These are phyloP conservation scores for Coemansia sp. DNA, from an alignment of 192 early-diverging fungal species.

Conservation along the genomic window DNA sequence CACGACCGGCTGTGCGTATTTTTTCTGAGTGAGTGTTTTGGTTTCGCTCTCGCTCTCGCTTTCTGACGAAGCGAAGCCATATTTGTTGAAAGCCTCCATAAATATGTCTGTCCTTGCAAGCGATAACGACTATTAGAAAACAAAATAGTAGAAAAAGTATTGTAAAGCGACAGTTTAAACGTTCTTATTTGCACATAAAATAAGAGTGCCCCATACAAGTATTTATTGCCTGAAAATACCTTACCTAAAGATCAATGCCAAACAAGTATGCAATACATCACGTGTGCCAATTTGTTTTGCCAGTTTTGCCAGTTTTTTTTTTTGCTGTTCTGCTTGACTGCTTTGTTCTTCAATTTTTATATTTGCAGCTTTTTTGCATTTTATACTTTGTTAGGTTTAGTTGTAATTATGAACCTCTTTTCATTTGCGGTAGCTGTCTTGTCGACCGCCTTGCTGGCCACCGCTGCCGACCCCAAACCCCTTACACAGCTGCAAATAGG, in stretches of 20 bases:
- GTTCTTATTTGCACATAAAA: neutral
- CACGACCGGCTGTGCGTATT: constrained; percentile 20
- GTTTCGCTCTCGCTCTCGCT: constrained; percentile 22
- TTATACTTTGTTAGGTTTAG: too few relatives aligned
- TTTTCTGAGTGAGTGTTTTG: neutral
- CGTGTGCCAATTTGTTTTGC: neutral
- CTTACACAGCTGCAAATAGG: constrained; percentile 44
- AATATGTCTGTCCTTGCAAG: too few relatives aligned
- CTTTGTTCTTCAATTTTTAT: too few relatives aligned
- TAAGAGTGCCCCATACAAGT: neutral
- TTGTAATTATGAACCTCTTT: neutral
- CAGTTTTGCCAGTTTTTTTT: too few relatives aligned
- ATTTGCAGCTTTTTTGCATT: too few relatives aligned
- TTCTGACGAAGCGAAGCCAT: constrained; percentile 35
- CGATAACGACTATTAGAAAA: too few relatives aligned
- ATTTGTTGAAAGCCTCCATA: constrained; percentile 42
- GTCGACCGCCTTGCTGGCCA: neutral
- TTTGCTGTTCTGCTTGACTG: too few relatives aligned
- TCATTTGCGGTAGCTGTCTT: constrained; percentile 1
- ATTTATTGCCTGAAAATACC: too few relatives aligned
- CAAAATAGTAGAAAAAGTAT: too few relatives aligned
- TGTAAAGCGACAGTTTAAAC: too few relatives aligned
- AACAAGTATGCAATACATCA: neutral
- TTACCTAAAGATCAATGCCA: too few relatives aligned
- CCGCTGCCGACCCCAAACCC: constrained; percentile 4